These are phyloP conservation scores for Tylopilus microsporus DNA, from an alignment of 1,284 basidiomycete species.

Conservation along the genomic window DNA sequence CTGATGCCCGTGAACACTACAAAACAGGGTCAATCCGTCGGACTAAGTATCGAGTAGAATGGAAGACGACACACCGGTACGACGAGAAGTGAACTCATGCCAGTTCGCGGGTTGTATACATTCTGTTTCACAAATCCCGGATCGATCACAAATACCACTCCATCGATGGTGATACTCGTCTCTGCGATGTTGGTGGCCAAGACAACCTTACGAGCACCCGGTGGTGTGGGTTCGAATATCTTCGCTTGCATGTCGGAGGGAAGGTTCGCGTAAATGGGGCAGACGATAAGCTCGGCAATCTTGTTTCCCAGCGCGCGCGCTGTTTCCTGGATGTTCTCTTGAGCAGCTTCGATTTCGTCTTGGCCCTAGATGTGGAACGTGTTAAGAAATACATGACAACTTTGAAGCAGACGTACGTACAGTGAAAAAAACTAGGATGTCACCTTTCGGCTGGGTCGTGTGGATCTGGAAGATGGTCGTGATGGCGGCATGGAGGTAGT, in stretches of 20 bases:
- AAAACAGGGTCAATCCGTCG: slow-evolving; percentile 8
- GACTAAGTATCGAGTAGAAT: neutral
- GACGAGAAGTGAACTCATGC: slow-evolving; percentile 92
- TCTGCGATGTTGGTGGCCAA: slow-evolving; percentile 99
- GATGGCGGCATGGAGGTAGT: slow-evolving; percentile 97
- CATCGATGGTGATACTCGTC: slow-evolving; percentile 96
- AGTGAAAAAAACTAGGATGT: slow-evolving; percentile 96
- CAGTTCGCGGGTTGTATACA: slow-evolving; percentile 92
- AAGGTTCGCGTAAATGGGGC: slow-evolving; percentile 97
- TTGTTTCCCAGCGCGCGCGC: slow-evolving; percentile 93
- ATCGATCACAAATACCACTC: slow-evolving; percentile 97
- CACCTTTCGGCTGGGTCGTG: slow-evolving; percentile 97
- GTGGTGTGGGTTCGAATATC: slow-evolving; percentile 98
- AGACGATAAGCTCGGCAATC: slow-evolving; percentile 90
- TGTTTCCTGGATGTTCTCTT: slow-evolving; percentile 94
- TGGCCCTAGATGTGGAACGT: slow-evolving; percentile 63
- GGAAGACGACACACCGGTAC: slow-evolving; percentile 71
- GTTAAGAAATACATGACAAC: neutral
- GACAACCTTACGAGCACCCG: slow-evolving; percentile 93
- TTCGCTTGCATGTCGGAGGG: slow-evolving; percentile 99
- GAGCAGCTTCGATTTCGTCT: slow-evolving; percentile 97
- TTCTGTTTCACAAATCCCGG: slow-evolving; percentile 98
- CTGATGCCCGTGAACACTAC: slow-evolving; percentile 92
- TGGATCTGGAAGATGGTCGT: slow-evolving; percentile 99
- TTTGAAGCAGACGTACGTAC: slow-evolving; percentile 39